phyloP scores from a whole-genome alignment of 768 basidiomycete genomes.

The Chlorophyllum brunneum region DNA sequence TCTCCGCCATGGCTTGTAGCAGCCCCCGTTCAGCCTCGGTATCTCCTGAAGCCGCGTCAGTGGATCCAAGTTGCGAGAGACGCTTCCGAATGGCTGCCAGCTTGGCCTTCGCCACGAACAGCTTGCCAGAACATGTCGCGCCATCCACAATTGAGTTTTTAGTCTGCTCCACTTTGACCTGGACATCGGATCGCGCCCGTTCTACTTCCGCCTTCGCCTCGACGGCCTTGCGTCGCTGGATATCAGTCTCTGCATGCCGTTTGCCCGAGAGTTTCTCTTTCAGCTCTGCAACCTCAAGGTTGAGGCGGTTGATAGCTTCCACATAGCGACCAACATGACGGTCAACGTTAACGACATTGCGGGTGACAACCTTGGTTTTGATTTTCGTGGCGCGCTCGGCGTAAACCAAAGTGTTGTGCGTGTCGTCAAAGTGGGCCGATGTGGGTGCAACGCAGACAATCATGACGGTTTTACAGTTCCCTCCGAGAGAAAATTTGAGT shows the following conservation, averaged over 20 bases:
- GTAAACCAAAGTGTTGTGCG: slow-evolving; percentile 96
- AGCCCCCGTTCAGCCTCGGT: slow-evolving; percentile 72
- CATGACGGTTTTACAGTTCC: slow-evolving; percentile 99
- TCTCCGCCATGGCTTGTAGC: slow-evolving; percentile 58
- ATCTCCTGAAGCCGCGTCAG: slow-evolving; percentile 32
- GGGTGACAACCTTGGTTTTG: slow-evolving; percentile 94
- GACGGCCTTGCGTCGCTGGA: slow-evolving; percentile 59
- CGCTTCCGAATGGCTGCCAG: slow-evolving; percentile 61
- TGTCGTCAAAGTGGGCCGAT: slow-evolving; percentile 95
- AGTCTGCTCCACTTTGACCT: slow-evolving; percentile 66
- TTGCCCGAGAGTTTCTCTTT: slow-evolving; percentile 83
- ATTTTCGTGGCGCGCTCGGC: slow-evolving; percentile 98
- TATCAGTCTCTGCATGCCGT: slow-evolving; percentile 56
- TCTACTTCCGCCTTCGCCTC: slow-evolving; percentile 75
- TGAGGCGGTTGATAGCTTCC: slow-evolving; percentile 88
- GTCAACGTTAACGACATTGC: slow-evolving; percentile 93
- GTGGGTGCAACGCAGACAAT: slow-evolving; percentile 97
- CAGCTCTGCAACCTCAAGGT: slow-evolving; percentile 77
- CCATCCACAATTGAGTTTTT: slow-evolving; percentile 72
- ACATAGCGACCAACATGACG: slow-evolving; percentile 95
- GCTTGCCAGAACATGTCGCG: slow-evolving; percentile 66
- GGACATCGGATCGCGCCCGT: slow-evolving; percentile 68
- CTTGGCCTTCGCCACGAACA: slow-evolving; percentile 67
- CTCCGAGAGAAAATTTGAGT: slow-evolving; percentile 96
- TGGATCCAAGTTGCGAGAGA: slow-evolving; percentile 49